A percentile compares a stretch with the other conserved stretches of the same genome.
Conservation (phyloP, 345 rosid genomes). For the Hibiscus syriacus region DNA sequence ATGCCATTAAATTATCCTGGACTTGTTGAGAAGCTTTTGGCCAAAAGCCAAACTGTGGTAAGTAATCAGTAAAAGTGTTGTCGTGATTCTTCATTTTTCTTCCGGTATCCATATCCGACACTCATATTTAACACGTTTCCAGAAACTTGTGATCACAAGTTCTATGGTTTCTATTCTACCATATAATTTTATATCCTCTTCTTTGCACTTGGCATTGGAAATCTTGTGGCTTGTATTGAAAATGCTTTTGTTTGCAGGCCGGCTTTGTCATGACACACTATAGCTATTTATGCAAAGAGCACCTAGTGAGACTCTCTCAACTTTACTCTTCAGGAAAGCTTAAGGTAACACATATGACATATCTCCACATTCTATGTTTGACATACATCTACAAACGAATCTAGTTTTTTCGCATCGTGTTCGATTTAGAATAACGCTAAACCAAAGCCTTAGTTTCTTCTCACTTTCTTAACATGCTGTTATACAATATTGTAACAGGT, state of each 20-base stretch:
- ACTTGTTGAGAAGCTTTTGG: slow-evolving; percentile 77
- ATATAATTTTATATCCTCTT: not conserved
- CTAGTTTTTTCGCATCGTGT: too few species aligned
- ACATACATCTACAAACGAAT: not conserved
- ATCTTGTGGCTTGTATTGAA: not conserved
- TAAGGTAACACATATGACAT: slow-evolving; percentile 40
- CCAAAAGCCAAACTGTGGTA: slow-evolving; percentile 98
- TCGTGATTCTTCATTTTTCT: not conserved
- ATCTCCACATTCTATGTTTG: not conserved
- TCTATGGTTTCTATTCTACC: not conserved
- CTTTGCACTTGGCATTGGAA: not conserved
- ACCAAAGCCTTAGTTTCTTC: not conserved
- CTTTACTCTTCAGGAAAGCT: slow-evolving; percentile 78
- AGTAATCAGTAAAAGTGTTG: slow-evolving; percentile 21
- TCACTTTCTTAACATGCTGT: not conserved
- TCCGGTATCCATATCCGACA: not conserved
- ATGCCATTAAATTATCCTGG: slow-evolving; percentile 74
- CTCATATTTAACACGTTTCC: not conserved
- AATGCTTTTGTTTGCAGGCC: slow-evolving; percentile 38
- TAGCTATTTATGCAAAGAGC: slow-evolving; percentile 64
- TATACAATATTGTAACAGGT: slow-evolving; percentile 31
- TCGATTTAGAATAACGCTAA: not conserved
- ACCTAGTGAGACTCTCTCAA: slow-evolving; percentile 53
- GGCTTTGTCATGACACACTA: slow-evolving; percentile 85
- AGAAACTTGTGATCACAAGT: not conserved